Evolutionary conservation across 2,329 filamentous ascomycete genomes (phyloP), one percentile per base, ranked within the genome.

Genomic region (Aspergillus quadricinctus): DNA sequence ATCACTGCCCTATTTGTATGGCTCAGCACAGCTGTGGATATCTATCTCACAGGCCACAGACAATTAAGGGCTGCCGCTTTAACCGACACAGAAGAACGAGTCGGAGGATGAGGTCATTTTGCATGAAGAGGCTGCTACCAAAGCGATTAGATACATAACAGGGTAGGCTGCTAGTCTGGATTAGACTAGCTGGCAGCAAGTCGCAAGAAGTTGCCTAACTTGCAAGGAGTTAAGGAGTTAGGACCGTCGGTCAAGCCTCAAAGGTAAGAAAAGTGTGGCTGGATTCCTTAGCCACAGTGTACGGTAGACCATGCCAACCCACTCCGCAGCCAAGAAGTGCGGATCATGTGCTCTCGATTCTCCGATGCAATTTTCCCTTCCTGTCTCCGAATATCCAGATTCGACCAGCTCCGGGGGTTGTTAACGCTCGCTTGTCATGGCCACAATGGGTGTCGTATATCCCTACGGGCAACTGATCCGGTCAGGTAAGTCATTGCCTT

Each of bases 401-500:
- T 46, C 43, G 23, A 45, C 9, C 41, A 19, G 41, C 43, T 23
- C 21, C 14, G 43, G 21, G 43, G 11, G 21, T 46, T 11, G 14
- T 11, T 46, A 25, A 25, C 62, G 25, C 29, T 51, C 52, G 54
- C 48, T 61, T 57, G 50, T 54, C 57, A 75, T 73, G 73, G 72
- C 72, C 64, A 69, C 72, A 66, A 71, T 75, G 65, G 72, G 68
- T 60, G 65, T 68, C 61, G 57, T 72, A 48, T 66, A 70, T 63
- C 68, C 68, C 21, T 73, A 70, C 56, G 70, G 73, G 63, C 72
- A 72, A 61, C 62, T 77, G 57, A 57, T 72, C 60, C 72, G 72
- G 59, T 64, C 72, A 59, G 71, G 74, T 76, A 66, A 56, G 64
- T 60, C n/a, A 11, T 5, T 37, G 10, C 5, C 3, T 4, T 48